These are phyloP conservation scores for Auricularia heimuer DNA, from an alignment of 768 basidiomycete species.

Conservation along the genomic window DNA sequence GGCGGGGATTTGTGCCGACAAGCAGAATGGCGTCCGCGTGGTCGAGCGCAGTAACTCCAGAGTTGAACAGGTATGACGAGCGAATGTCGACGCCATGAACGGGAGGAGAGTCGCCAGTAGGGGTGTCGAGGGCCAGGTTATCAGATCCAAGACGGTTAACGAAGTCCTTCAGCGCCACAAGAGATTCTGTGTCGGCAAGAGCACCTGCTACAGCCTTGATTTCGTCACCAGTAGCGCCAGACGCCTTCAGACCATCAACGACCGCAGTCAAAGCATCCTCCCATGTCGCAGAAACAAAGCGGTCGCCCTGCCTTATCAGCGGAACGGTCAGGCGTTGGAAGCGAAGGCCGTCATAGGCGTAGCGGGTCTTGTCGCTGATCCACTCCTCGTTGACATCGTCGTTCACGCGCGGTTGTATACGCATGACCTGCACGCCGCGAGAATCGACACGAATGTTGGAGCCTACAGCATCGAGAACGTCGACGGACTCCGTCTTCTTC, in stretches of 20 bases:
- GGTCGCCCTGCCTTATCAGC: conserved; percentile 81
- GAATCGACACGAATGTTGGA: conserved; percentile 96
- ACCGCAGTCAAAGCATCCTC: conserved; percentile 76
- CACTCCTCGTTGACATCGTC: conserved; percentile 99
- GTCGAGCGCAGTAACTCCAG: conserved; percentile 83
- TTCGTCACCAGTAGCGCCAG: conserved; percentile 82
- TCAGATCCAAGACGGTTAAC: conserved; percentile 91
- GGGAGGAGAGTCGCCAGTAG: conserved; percentile 56
- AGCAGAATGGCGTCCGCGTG: conserved; percentile 87
- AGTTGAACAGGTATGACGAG: conserved; percentile 94
- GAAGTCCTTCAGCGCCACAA: conserved; percentile 90
- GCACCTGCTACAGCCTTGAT: conserved; percentile 92
- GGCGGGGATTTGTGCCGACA: conserved; percentile 92
- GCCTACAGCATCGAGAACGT: conserved; percentile 91
- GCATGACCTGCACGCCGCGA: conserved; percentile 92
- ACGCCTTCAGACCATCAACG: conserved; percentile 62
- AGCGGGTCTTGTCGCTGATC: conserved; percentile 98
- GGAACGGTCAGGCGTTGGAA: conserved; percentile 94
- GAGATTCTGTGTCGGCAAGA: conserved; percentile 86
- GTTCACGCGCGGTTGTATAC: conserved; percentile 90
- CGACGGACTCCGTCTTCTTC: conserved; percentile 94
- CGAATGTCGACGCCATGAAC: conserved; percentile 81
- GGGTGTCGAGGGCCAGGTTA: conserved; percentile 76
- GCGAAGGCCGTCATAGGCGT: conserved; percentile 88
- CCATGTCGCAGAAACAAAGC: conserved; percentile 87